Conservation (phyloP, 139 green algal species). For the Klebsormidium nitens region DNA sequence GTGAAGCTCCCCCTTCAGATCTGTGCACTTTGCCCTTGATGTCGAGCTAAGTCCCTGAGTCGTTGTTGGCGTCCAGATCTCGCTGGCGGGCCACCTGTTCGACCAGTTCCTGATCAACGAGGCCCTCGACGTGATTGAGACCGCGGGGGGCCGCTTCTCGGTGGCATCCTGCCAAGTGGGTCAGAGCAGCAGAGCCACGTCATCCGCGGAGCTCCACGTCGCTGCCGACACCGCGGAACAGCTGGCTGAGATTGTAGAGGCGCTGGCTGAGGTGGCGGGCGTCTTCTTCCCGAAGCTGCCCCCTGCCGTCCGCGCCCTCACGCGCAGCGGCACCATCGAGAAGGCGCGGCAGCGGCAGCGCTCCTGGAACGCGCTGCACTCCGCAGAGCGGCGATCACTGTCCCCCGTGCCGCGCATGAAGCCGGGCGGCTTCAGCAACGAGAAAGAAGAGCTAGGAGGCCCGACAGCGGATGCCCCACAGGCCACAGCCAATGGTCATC, state of each 20-base stretch:
- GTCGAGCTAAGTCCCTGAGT: no score
- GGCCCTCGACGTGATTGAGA: slow-evolving; percentile 29
- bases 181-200: slow-evolving; percentile 5
- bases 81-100: slow-evolving; percentile 26
- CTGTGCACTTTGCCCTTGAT: no score
- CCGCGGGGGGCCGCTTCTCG: slow-evolving; percentile 10
- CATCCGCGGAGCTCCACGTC: slow-evolving; percentile 21
- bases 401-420: not conserved
- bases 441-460: not conserved
- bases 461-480: not conserved
- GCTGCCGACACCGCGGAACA: slow-evolving; percentile 12
- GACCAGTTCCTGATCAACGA: slow-evolving; percentile 37
- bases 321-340: not conserved
- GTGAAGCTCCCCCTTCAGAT: no score
- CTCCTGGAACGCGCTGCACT: not conserved
- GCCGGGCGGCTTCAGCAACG: no score
- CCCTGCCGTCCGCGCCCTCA: not conserved
- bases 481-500: not conserved
- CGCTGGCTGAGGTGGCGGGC: slow-evolving; percentile 2
- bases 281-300: not conserved
- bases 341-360: slow-evolving; percentile 2
- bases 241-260: slow-evolving; percentile 13
- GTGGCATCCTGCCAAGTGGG: slow-evolving; percentile 17
- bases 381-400: not conserved
- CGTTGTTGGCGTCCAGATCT: slow-evolving; percentile 18